phyloP scores from a whole-genome alignment of 2,329 filamentous ascomycete genomes.

The Neopestalotiopsis rosae region DNA sequence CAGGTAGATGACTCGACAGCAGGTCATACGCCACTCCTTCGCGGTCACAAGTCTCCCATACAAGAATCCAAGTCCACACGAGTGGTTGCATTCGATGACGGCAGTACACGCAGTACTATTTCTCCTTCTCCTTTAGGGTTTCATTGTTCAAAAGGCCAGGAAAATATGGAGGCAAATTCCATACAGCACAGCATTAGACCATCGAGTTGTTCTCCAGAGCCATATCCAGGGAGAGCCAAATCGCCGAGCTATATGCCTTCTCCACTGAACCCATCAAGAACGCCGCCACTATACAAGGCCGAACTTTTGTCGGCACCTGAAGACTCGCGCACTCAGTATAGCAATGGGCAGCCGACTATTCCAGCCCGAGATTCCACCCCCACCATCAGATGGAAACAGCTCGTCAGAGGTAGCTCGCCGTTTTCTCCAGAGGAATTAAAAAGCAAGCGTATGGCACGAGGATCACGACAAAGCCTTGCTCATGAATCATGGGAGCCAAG shows the following conservation, averaged over 20 bases:
- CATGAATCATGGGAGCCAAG: constrained; percentile 24
- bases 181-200: not conserved
- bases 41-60: not conserved
- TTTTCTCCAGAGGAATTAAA: constrained; percentile 28
- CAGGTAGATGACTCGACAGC: not conserved
- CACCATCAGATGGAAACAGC: constrained; percentile 28
- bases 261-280: not conserved
- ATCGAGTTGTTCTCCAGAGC: not conserved
- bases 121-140: not conserved
- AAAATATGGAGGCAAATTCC: not conserved
- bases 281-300: not conserved
- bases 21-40: constrained; percentile 1
- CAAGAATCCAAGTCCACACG: not conserved
- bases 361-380: constrained; percentile 9
- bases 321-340: not conserved
- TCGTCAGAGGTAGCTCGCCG: constrained; percentile 30
- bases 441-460: constrained; percentile 30
- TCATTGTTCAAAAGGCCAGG: not conserved
- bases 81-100: not conserved
- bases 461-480: constrained; percentile 18
- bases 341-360: not conserved
- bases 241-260: not conserved
- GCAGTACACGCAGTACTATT: not conserved
- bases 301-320: not conserved
- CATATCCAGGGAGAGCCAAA: not conserved